These are phyloP conservation scores for Viridothelium virens DNA, from an alignment of 495 filamentous ascomycete species.

Conservation along the genomic window DNA sequence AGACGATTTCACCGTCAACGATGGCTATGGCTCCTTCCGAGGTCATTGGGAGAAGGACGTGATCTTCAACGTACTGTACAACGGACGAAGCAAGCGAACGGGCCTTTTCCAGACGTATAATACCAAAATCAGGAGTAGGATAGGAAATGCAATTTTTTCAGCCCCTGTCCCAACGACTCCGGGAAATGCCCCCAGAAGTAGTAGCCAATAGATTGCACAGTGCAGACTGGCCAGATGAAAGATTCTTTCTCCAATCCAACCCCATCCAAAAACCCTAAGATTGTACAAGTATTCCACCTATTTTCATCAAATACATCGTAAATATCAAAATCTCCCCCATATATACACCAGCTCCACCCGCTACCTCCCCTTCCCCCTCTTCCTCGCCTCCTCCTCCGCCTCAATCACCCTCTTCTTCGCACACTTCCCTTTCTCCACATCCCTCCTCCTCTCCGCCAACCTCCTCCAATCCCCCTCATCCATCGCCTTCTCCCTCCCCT, in stretches of 20 bases:
- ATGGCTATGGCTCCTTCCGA: no score
- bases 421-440: constrained; percentile 4
- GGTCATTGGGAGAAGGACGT: no score
- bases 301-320: background rate
- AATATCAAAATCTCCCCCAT: background rate
- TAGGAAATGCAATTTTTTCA: no score
- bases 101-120: no score
- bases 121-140: no score
- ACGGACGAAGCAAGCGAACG: no score
- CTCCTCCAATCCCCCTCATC: constrained; percentile 6
- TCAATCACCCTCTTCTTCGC: constrained; percentile 5
- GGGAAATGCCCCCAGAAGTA: no score
- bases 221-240: background rate
- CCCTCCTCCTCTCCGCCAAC: background rate
- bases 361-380: background rate
- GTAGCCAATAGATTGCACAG: background rate
- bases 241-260: background rate
- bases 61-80: no score
- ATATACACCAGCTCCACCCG: no score
- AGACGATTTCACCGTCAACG: no score
- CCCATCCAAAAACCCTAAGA: background rate
- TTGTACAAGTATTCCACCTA: background rate
- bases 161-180: no score
- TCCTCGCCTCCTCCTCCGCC: constrained; percentile 1
- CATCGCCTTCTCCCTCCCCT: constrained; percentile 11